Evolutionary conservation across 208 protist genomes (phyloP).

Genomic region (Zelonia costaricensis): DNA sequence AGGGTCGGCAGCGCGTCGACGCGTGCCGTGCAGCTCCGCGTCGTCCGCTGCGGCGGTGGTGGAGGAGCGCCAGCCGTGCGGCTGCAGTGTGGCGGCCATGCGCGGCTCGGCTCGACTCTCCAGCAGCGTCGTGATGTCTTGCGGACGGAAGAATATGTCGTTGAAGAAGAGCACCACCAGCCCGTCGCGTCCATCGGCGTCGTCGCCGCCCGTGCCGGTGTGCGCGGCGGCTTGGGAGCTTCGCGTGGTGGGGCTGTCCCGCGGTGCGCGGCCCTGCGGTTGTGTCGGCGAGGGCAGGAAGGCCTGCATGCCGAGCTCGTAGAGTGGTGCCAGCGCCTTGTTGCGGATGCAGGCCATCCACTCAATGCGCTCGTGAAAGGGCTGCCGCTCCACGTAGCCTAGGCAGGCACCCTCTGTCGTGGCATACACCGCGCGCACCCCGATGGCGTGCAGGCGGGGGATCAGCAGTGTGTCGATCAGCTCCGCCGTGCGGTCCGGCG

Average conservation of each 20-base stretch:
- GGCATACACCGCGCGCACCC: conserved; percentile 48
- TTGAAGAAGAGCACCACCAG: conserved; percentile 83
- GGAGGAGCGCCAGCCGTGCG: conserved; percentile 30
- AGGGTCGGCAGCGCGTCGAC: too few relatives aligned
- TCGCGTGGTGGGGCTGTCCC: background rate
- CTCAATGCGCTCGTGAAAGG: conserved; percentile 65
- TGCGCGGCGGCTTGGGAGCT: background rate
- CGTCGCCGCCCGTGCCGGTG: background rate
- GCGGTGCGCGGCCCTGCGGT: background rate
- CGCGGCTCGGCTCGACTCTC: conserved; percentile 47
- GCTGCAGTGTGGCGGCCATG: conserved; percentile 11
- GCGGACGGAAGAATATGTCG: conserved; percentile 71
- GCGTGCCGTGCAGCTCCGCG: too few relatives aligned
- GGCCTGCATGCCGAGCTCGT: conserved; percentile 50
- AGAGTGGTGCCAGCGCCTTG: conserved; percentile 67
- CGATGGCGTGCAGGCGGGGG: conserved; percentile 48
- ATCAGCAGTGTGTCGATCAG: conserved; percentile 50
- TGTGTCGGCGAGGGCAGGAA: conserved; percentile 24
- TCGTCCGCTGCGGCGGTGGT: background rate
- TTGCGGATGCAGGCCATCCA: conserved; percentile 87
- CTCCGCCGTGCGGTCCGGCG: conserved; percentile 29
- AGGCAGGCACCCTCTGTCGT: conserved; percentile 52
- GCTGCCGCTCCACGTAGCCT: conserved; percentile 38
- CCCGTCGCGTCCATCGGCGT: conserved; percentile 22
- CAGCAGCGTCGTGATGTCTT: conserved; percentile 61